Conservation (phyloP, 2,329 filamentous ascomycete genomes). For the Dactylonectria macrodidyma region DNA sequence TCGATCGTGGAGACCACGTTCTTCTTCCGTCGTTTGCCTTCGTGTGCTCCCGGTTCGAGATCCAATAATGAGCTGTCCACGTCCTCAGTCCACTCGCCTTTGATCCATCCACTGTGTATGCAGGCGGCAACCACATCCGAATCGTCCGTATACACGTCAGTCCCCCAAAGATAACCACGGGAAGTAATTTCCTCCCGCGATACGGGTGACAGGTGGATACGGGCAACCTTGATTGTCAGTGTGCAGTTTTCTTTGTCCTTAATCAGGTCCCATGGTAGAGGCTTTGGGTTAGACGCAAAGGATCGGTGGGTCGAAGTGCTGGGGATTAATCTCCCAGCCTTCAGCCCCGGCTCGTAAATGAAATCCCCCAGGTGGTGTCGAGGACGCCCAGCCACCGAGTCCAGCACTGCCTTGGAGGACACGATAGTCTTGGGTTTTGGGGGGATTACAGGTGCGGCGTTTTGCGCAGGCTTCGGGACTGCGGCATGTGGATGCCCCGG, state of each 20-base stretch:
- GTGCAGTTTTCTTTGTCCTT: slow-evolving; percentile 89
- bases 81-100: slow-evolving; percentile 87
- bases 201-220: slow-evolving; percentile 78
- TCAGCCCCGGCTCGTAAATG: slow-evolving; percentile 81
- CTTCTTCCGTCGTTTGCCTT: slow-evolving; percentile 52
- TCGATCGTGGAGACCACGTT: slow-evolving; percentile 49
- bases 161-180: slow-evolving; percentile 89
- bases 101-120: slow-evolving; percentile 93
- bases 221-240: slow-evolving; percentile 88
- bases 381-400: slow-evolving; percentile 78
- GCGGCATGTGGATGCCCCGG: slow-evolving; percentile 44
- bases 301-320: slow-evolving; percentile 58
- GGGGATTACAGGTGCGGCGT: slow-evolving; percentile 55
- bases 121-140: slow-evolving; percentile 94
- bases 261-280: slow-evolving; percentile 81
- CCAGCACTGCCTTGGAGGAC: slow-evolving; percentile 78
- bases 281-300: slow-evolving; percentile 73
- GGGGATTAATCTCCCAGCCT: slow-evolving; percentile 63
- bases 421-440: slow-evolving; percentile 77
- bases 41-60: slow-evolving; percentile 57
- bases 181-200: slow-evolving; percentile 88
- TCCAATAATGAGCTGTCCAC: slow-evolving; percentile 80
- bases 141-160: slow-evolving; percentile 95
- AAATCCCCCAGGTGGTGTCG: slow-evolving; percentile 88
- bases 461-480: slow-evolving; percentile 41